Conservation (phyloP, 345 rosid species). For the Aquilaria sinensis region DNA sequence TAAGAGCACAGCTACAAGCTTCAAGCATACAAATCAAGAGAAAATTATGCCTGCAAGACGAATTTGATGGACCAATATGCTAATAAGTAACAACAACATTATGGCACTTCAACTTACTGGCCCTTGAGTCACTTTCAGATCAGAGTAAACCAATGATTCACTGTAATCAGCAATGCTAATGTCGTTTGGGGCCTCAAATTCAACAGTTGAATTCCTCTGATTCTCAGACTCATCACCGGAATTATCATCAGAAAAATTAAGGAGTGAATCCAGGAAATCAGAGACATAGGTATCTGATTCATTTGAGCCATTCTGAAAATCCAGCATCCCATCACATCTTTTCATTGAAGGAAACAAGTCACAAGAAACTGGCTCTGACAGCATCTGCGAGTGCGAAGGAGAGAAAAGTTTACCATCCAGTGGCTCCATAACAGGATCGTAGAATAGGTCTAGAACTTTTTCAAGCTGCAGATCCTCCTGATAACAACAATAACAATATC, state of each 20-base stretch:
- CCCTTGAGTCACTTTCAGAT: constrained; percentile 10
- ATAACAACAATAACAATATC: constrained; percentile 1
- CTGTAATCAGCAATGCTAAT: constrained; percentile 7
- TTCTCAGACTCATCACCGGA: constrained; percentile 2
- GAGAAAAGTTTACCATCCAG: constrained; percentile 32
- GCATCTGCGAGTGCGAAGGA: constrained; percentile 37
- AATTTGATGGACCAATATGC: not conserved
- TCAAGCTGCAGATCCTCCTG: constrained; percentile 23
- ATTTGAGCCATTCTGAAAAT: constrained; percentile 19
- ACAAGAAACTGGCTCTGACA: constrained; percentile 29
- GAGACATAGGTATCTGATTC: constrained; percentile 31
- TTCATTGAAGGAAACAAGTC: constrained; percentile 17
- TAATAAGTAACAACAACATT: not conserved
- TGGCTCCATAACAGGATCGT: constrained; percentile 19
- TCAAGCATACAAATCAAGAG: not conserved
- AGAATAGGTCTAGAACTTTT: constrained; percentile 21
- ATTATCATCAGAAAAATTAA: constrained; percentile 27
- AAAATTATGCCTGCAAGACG: not conserved
- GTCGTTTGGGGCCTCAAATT: constrained; percentile 7
- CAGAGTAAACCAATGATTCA: constrained; percentile 13
- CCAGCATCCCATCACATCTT: constrained; percentile 10
- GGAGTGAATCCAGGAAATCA: constrained; percentile 38
- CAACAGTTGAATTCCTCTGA: constrained; percentile 13
- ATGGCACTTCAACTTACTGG: constrained; percentile 20
- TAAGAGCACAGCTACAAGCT: not conserved